A percentile compares a stretch with the other conserved stretches of the same genome.
These are phyloP conservation scores for Sporothrix euskadiensis DNA, from an alignment of 2,329 filamentous ascomycete species.

Conservation along the genomic window DNA sequence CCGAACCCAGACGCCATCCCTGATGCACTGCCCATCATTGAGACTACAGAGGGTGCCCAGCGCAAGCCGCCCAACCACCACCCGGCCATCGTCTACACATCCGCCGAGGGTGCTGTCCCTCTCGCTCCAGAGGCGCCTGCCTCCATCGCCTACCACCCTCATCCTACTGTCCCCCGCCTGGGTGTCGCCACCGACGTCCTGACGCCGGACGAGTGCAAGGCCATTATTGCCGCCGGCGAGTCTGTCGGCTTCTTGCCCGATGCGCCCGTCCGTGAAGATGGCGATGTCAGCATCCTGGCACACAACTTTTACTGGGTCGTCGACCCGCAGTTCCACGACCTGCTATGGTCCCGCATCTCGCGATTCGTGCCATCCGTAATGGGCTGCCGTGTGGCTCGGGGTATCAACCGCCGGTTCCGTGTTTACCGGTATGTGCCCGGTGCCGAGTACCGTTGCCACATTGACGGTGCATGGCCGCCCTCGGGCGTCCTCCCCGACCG, in stretches of 20 bases:
- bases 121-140: constrained; percentile 48
- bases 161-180: constrained; percentile 64
- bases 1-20: constrained; percentile 40
- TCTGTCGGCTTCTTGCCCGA: constrained; percentile 66
- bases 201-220: constrained; percentile 60
- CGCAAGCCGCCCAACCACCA: constrained; percentile 70
- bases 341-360: constrained; percentile 62
- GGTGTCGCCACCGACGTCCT: constrained; percentile 62
- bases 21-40: constrained; percentile 57
- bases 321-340: constrained; percentile 62
- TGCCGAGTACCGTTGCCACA: constrained; percentile 70
- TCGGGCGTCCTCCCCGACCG: constrained; percentile 61
- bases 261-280: constrained; percentile 65
- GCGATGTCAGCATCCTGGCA: constrained; percentile 64
- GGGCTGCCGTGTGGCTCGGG: constrained; percentile 58
- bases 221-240: constrained; percentile 68
- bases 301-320: constrained; percentile 76
- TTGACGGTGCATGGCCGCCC: constrained; percentile 72
- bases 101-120: constrained; percentile 56
- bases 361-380: constrained; percentile 58
- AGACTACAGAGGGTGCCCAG: constrained; percentile 59
- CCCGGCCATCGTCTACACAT: constrained; percentile 64
- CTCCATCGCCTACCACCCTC: constrained; percentile 54
- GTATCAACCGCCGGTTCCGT: constrained; percentile 68
- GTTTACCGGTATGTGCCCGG: constrained; percentile 73